Percentiles rank a stretch among this genome's conserved stretches.
Conservation (phyloP, 208 protist species). For the Leptomonas pyrrhocoris region DNA sequence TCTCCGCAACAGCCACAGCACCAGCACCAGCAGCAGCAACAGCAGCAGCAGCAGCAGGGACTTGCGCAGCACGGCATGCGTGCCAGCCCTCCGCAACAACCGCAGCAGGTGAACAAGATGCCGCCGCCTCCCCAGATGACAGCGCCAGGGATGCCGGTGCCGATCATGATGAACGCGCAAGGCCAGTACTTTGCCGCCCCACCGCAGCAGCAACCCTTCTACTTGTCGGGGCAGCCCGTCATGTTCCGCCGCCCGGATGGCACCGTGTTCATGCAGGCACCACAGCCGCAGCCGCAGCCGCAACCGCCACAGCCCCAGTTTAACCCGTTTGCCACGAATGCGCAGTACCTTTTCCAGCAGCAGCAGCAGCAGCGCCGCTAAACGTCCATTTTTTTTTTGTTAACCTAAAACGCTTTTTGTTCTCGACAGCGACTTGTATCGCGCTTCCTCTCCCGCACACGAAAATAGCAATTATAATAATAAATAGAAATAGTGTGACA, state of each 20-base stretch:
- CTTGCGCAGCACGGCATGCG: constrained; percentile 25
- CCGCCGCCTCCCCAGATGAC: constrained; percentile 20
- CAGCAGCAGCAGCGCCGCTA: constrained; percentile 46
- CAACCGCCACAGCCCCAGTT: constrained; percentile 27
- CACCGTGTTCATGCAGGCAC: constrained; percentile 37
- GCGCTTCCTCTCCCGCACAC: no score
- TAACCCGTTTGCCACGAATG: constrained; percentile 43
- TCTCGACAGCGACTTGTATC: no score
- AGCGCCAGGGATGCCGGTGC: constrained; percentile 14
- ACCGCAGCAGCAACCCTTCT: constrained; percentile 32
- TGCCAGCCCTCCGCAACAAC: constrained; percentile 30
- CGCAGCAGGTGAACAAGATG: constrained; percentile 23
- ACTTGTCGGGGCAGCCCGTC: constrained; percentile 23
- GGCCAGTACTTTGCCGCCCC: constrained; percentile 34
- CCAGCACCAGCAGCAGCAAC: constrained; percentile 22
- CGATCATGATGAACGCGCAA: constrained; percentile 37
- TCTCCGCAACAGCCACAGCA: neutral
- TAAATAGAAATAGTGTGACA: no score
- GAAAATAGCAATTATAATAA: no score
- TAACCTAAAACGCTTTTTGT: no score
- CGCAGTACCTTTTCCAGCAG: constrained; percentile 59
- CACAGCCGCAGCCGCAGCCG: constrained; percentile 21
- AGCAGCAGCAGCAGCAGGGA: constrained; percentile 38
- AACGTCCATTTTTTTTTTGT: neutral
- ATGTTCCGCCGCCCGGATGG: constrained; percentile 39